A percentile compares a stretch with the other conserved stretches of the same genome.
These are phyloP conservation scores for Acanthochlamys bracteata DNA, from an alignment of 106 monocot species.

Conservation along the genomic window DNA sequence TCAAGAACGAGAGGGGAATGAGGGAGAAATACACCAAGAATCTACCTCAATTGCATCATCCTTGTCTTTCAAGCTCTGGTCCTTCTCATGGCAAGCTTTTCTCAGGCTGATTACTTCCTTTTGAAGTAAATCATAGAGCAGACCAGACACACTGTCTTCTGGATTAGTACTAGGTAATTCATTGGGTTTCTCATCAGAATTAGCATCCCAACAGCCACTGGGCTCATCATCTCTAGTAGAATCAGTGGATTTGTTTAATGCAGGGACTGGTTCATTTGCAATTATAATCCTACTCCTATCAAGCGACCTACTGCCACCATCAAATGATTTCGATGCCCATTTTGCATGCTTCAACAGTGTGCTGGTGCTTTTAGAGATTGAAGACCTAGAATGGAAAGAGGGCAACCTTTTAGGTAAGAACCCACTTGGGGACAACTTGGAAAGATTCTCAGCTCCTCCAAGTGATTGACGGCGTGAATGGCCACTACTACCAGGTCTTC, in stretches of 20 bases:
- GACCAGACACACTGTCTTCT: constrained; percentile 71
- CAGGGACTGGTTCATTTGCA: constrained; percentile 29
- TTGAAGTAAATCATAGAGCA: constrained; percentile 85
- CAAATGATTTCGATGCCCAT: constrained; percentile 87
- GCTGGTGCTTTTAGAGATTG: constrained; percentile 52
- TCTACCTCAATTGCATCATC: constrained; percentile 94
- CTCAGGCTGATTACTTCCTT: constrained; percentile 81
- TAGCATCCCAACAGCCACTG: constrained; percentile 34
- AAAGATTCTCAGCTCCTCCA: constrained; percentile 69
- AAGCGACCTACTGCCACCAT: constrained; percentile 77
- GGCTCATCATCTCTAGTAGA: constrained; percentile 21
- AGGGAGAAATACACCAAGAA: background rate
- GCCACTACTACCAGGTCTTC: constrained; percentile 42
- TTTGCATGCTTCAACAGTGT: constrained; percentile 81
- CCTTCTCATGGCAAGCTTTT: constrained; percentile 90
- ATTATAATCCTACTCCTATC: constrained; percentile 56
- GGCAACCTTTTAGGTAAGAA: constrained; percentile 41
- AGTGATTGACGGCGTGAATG: constrained; percentile 82
- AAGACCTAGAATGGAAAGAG: constrained; percentile 58
- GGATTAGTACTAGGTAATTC: constrained; percentile 25
- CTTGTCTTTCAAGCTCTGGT: constrained; percentile 90
- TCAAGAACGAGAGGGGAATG: background rate
- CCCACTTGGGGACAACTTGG: constrained; percentile 60
- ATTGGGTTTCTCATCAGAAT: constrained; percentile 34
- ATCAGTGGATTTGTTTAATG: constrained; percentile 51